Evolutionary conservation across 2,329 filamentous ascomycete genomes (phyloP), one percentile per base, ranked within the genome.

Genomic region (Trichothecium sympodiale): DNA sequence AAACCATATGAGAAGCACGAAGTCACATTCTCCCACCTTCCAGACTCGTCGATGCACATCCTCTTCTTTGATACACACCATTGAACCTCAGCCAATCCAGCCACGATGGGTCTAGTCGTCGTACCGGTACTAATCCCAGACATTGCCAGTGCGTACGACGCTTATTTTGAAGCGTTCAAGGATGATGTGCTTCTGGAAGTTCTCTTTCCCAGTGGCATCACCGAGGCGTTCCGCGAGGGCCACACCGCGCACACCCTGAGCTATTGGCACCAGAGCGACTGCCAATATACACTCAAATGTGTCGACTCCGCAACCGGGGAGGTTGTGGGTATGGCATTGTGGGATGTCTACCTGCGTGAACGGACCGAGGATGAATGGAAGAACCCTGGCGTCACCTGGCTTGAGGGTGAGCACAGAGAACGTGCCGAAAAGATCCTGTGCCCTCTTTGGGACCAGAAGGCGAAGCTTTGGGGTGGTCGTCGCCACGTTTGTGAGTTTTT

Each of bases 221-320:
- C 54, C 23, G 51, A 54, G 5, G 53, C 18, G 16, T 65, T 65
- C 47, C 59, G 64, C 28, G 56, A 61, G 36, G 55, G 49, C 4
- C 66, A 69, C 41, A 52, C 61, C 18, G 50, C 50, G 2, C 61
- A 58, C 15, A 65, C 61, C 2, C 43, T 62, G 12, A 52, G 47
- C 6, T 62, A 53, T 47, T 59, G 57, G 54, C 52, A 62, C 35
- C 55, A 49, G 10, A 56, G 49, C 38, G 46, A 53, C 10, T 49
- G 50, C 14, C 64, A 68, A 38, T 64, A 67, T 46, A 69, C 64
- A 5, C 51, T 61, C 40, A 69, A 69, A 48, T 64, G 58, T 33
- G 52, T 68, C 17, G 64, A 70, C 42, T 57, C 54, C 6, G 52
- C 54, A 4, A 62, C 56, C 1, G 57, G 58, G 12, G 54, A 60